Percentiles rank a stretch among this genome's conserved stretches.
These are phyloP conservation scores for Aspergillus funiculosus DNA, from an alignment of 495 filamentous ascomycete genomes.

Conservation along the genomic window DNA sequence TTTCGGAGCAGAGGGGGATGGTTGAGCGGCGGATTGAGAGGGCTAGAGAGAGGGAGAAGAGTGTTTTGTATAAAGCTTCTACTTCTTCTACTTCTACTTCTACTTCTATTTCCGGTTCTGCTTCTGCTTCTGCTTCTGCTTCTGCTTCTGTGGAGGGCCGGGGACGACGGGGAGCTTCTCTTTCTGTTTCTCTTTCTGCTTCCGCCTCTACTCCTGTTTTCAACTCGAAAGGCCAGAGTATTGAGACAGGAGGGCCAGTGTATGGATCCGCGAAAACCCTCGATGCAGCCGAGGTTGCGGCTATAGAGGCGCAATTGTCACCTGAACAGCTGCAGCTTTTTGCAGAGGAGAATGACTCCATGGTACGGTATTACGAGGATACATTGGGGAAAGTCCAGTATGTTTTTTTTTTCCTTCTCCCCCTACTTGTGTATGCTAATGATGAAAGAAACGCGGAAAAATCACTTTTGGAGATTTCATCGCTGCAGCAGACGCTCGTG, in stretches of 20 bases:
- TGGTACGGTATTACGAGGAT: conserved; percentile 88
- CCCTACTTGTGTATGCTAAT: neutral
- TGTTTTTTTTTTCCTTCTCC: conserved; percentile 25
- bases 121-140: neutral
- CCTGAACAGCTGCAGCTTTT: conserved; percentile 88
- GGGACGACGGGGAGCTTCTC: neutral
- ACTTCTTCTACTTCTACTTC: neutral
- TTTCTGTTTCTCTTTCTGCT: neutral
- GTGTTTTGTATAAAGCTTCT: conserved; percentile 63
- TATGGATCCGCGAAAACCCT: conserved; percentile 23
- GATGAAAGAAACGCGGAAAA: conserved; percentile 71
- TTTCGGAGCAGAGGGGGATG: conserved; percentile 75
- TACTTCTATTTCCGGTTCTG: too few species aligned
- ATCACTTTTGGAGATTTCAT: conserved; percentile 86
- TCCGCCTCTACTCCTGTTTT: too few species aligned
- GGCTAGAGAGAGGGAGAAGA: conserved; percentile 84
- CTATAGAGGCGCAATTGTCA: conserved; percentile 58
- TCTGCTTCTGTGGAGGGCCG: neutral
- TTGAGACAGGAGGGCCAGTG: neutral
- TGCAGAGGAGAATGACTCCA: conserved; percentile 84
- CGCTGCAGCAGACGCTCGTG: conserved; percentile 83
- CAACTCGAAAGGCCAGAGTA: too few species aligned
- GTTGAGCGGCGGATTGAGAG: conserved; percentile 81
- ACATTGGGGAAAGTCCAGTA: conserved; percentile 89
- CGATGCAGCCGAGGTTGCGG: conserved; percentile 41